Percentiles rank a stretch among this genome's conserved stretches.
Evolutionary conservation across 202 grass and related monocot species (phyloP).

Genomic region (Zizania palustris): DNA sequence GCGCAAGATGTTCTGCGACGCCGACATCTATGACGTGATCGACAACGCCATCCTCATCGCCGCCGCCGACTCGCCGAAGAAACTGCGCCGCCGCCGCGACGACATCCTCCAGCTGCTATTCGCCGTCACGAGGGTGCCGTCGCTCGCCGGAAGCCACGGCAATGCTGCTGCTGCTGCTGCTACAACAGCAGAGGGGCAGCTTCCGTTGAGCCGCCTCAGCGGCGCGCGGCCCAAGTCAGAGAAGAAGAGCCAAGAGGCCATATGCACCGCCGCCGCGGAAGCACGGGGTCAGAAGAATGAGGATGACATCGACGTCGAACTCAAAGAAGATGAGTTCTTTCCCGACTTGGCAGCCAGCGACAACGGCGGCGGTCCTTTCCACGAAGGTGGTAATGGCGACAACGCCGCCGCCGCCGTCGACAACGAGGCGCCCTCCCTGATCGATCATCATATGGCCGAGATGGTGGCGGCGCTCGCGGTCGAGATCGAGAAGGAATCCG

Average conservation of each 20-base stretch:
- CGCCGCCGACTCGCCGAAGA: constrained; percentile 52
- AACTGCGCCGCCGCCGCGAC: constrained; percentile 56
- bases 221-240: constrained; percentile 7
- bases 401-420: not conserved
- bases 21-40: constrained; percentile 63
- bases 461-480: constrained; percentile 35
- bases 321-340: too few species aligned
- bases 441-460: not conserved
- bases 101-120: constrained; percentile 52
- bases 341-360: constrained; percentile 2
- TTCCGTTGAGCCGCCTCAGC: not conserved
- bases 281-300: constrained; percentile 8
- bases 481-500: constrained; percentile 46
- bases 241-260: constrained; percentile 28
- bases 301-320: constrained; percentile 19
- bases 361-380: constrained; percentile 15
- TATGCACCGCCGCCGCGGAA: constrained; percentile 7
- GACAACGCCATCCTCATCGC: constrained; percentile 62
- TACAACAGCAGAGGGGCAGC: too few species aligned
- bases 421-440: too few species aligned
- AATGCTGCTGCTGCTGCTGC: too few species aligned
- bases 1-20: constrained; percentile 49
- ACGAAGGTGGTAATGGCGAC: constrained; percentile 26
- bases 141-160: not conserved
- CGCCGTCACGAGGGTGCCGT: not conserved